phyloP scores from a whole-genome alignment of 177 flowering plant species.

The Vitis hybrid region DNA sequence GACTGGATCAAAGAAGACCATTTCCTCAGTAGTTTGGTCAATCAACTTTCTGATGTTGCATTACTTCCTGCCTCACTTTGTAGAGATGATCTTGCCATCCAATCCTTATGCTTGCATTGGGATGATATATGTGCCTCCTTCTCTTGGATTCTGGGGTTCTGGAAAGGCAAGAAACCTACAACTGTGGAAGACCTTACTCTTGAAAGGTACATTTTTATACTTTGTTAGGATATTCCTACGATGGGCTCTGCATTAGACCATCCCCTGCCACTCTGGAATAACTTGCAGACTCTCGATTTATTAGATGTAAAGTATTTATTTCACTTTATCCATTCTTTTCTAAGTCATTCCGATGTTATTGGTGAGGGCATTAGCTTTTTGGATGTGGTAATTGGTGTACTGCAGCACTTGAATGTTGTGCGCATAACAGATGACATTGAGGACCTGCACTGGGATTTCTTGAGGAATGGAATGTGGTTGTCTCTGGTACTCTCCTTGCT shows the following conservation, averaged over 20 bases:
- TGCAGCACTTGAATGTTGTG: constrained; percentile 40
- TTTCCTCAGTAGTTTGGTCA: constrained; percentile 38
- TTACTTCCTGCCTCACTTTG: constrained; percentile 40
- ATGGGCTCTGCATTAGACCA: constrained; percentile 26
- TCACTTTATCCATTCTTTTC: constrained; percentile 48
- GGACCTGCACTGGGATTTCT: constrained; percentile 68
- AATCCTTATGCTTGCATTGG: constrained; percentile 46
- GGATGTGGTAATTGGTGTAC: constrained; percentile 39
- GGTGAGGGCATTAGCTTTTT: constrained; percentile 25
- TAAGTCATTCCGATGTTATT: constrained; percentile 24
- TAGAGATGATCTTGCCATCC: constrained; percentile 34
- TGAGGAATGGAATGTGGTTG: constrained; percentile 71
- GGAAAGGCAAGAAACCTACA: constrained; percentile 70
- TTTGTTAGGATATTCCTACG: constrained; percentile 75
- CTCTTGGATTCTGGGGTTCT: constrained; percentile 54
- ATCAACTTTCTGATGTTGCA: constrained; percentile 63
- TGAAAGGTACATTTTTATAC: constrained; percentile 78
- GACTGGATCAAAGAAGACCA: constrained; percentile 46
- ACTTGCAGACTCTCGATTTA: constrained; percentile 27
- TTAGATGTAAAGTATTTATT: constrained; percentile 43
- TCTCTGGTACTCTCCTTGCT: constrained; percentile 64
- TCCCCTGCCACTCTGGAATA: constrained; percentile 19
- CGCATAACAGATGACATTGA: constrained; percentile 22
- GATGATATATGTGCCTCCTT: constrained; percentile 51
- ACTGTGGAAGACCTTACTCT: constrained; percentile 68